Evolutionary conservation across 768 basidiomycete genomes (phyloP).

Genomic region (Gautieria morchelliformis): DNA sequence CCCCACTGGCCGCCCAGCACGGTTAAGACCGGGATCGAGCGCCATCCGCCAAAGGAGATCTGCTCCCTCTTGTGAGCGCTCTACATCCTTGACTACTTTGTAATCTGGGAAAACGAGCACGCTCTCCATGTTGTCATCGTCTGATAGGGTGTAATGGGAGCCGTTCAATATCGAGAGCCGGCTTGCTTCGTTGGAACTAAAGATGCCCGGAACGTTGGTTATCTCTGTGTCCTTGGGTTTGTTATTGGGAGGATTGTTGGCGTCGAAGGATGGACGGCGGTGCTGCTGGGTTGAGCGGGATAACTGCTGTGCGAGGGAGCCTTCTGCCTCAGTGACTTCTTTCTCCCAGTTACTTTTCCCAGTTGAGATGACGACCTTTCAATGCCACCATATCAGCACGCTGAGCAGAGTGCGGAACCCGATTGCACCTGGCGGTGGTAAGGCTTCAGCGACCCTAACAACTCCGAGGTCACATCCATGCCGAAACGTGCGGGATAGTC

Average conservation of each 20-base stretch:
- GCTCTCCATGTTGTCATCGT: conserved; percentile 54
- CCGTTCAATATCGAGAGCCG: conserved; percentile 74
- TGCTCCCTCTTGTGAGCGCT: conserved; percentile 54
- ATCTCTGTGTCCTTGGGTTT: conserved; percentile 13
- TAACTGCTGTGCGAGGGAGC: conserved; percentile 57
- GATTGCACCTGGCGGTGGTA: conserved; percentile 69
- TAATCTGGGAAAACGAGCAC: conserved; percentile 92
- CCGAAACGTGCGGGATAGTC: conserved; percentile 66
- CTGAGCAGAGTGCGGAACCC: not conserved
- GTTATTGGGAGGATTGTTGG: conserved; percentile 20
- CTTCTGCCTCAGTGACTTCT: conserved; percentile 63
- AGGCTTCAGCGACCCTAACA: conserved; percentile 82
- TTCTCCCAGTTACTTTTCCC: conserved; percentile 83
- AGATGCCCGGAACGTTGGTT: conserved; percentile 41
- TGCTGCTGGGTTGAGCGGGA: conserved; percentile 18
- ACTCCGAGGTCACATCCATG: conserved; percentile 67
- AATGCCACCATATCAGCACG: conserved; percentile 6
- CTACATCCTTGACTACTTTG: conserved; percentile 69
- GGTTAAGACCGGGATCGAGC: conserved; percentile 49
- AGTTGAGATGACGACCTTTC: conserved; percentile 78
- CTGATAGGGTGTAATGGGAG: conserved; percentile 66
- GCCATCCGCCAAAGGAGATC: conserved; percentile 55
- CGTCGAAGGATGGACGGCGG: conserved; percentile 8
- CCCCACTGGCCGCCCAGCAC: conserved; percentile 35
- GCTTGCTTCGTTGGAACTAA: conserved; percentile 43